These are phyloP conservation scores for Penicillium freii DNA, from an alignment of 2,329 filamentous ascomycete genomes.

Conservation along the genomic window DNA sequence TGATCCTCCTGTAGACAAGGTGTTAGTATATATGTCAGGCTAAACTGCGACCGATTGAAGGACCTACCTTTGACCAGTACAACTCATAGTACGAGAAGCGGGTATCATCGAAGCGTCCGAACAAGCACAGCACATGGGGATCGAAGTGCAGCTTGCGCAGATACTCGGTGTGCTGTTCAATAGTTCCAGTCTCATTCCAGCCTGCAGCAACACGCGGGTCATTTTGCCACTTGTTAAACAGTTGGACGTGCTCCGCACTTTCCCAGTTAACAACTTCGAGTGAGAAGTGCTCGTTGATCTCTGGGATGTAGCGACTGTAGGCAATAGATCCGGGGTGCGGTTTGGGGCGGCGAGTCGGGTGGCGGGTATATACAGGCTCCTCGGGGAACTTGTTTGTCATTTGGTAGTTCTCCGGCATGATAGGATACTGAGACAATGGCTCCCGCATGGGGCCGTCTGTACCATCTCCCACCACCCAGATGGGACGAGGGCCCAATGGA, in stretches of 20 bases:
- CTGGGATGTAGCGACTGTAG: slow-evolving; percentile 76
- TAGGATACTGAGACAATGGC: slow-evolving; percentile 29
- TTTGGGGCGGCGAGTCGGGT: slow-evolving; percentile 70
- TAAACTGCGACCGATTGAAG: background rate
- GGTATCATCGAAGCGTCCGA: slow-evolving; percentile 69
- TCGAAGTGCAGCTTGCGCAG: slow-evolving; percentile 67
- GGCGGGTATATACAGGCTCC: slow-evolving; percentile 58
- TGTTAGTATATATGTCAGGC: background rate
- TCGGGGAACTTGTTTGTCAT: slow-evolving; percentile 51
- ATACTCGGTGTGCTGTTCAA: slow-evolving; percentile 73
- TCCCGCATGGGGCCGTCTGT: slow-evolving; percentile 29
- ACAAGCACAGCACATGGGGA: slow-evolving; percentile 67
- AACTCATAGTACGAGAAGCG: slow-evolving; percentile 77
- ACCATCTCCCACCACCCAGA: slow-evolving; percentile 56
- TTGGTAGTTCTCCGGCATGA: slow-evolving; percentile 36
- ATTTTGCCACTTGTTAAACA: slow-evolving; percentile 81
- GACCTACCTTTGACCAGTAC: slow-evolving; percentile 67
- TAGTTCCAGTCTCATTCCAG: slow-evolving; percentile 75
- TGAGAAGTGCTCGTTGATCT: slow-evolving; percentile 72
- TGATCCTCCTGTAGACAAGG: slow-evolving; percentile 54
- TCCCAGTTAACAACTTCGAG: slow-evolving; percentile 71
- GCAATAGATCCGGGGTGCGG: slow-evolving; percentile 67
- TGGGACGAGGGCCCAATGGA: slow-evolving; percentile 62
- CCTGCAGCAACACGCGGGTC: slow-evolving; percentile 76
- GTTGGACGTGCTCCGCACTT: slow-evolving; percentile 61